These are phyloP conservation scores for Vigna trinervia DNA, from an alignment of 306 rosid species.

Conservation along the genomic window DNA sequence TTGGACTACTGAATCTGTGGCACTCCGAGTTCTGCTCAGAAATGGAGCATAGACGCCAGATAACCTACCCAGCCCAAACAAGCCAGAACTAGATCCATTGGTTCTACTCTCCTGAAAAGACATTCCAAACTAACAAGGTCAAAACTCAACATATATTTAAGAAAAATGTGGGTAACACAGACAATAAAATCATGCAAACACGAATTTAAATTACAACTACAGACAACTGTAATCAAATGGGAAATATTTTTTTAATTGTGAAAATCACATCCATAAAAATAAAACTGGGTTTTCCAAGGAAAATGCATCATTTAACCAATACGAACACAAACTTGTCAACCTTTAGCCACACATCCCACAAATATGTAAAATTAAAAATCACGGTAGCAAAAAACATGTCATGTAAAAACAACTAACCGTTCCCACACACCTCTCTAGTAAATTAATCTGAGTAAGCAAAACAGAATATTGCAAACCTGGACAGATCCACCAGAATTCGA, in stretches of 20 bases:
- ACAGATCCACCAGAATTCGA: conserved; percentile 49
- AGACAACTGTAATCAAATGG: conserved; percentile 12
- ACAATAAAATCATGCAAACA: conserved; percentile 14
- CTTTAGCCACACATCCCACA: conserved; percentile 18
- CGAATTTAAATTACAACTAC: background rate
- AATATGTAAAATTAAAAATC: background rate
- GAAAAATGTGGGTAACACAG: background rate
- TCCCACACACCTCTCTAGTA: conserved; percentile 11
- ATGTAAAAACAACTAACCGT: background rate
- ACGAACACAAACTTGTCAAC: conserved; percentile 21
- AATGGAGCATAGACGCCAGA: conserved; percentile 52
- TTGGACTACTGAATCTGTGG: conserved; percentile 62
- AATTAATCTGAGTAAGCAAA: conserved; percentile 30
- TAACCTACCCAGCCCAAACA: conserved; percentile 56
- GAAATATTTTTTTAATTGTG: background rate
- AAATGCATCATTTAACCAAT: conserved; percentile 28
- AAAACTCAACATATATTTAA: background rate
- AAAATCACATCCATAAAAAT: conserved; percentile 15
- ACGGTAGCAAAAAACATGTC: background rate
- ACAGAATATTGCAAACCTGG: conserved; percentile 57
- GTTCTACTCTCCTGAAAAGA: conserved; percentile 58
- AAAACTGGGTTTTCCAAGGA: background rate
- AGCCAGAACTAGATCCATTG: conserved; percentile 61
- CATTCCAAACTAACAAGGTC: conserved; percentile 12
- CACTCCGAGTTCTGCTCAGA: conserved; percentile 73